Base-by-base conservation (phyloP, 2,329 filamentous ascomycete species). In the Trichocomaceae sp. region DNA sequence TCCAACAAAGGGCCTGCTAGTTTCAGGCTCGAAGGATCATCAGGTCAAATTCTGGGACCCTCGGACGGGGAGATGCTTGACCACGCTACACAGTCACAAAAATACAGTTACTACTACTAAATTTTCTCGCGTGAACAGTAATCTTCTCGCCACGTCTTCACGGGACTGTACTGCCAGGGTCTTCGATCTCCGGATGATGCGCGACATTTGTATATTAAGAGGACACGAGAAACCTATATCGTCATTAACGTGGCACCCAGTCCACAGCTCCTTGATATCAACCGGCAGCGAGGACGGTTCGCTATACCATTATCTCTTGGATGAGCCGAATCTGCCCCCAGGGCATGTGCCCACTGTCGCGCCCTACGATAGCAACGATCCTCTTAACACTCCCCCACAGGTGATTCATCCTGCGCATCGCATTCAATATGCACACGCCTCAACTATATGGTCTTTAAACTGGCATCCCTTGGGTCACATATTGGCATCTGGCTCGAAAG, bases 381-480 rank as follows among this genome's bases (percentile, higher is more conserved):
- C 90, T 5, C 73, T 82, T 22, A 88, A 87, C 48, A 86, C 89
- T 0, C 85, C 90, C 0, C 84, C 90, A 0, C 92, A 96, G 70
- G 87, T 90, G n/a, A 88, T 99, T 58, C 89, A 89, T 68, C 93
- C 93, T 1, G 90, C 90, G 3, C 92, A 97, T 75, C 87, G 84
- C 64, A 75, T 96, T 31, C 83, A 87, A 7, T 92, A 86, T 66
- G 93, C 93, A 0, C 93, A 99, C 69, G 88, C 95, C 62, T 95
- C 91, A 68, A 90, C 90, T 17, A 93, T 99, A 60, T 99, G 93
- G 93, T 95, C 91, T 17, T 81, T 99, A 49, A 91, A 96, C 75
- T 99, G 93, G 91, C 93, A 99, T 68, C 93, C 93, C 0, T 79
- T 97, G 0, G 93, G 93, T 26, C 93, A 99, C 67, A 92, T 99